These are phyloP conservation scores for Cercospora sesami DNA, from an alignment of 2,329 filamentous ascomycete genomes.

Conservation along the genomic window DNA sequence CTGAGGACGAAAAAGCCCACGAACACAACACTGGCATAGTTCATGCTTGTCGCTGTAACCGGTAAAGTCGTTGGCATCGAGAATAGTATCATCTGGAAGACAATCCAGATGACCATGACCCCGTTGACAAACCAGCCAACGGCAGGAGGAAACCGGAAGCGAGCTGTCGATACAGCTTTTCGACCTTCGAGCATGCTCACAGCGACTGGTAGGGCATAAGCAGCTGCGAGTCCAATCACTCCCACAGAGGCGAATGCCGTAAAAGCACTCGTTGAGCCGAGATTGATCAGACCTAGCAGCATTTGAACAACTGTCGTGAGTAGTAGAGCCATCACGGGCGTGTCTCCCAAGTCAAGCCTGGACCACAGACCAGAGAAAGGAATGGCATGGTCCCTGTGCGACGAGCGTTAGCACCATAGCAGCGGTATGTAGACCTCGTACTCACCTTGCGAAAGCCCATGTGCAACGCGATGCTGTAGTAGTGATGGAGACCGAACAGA, in stretches of 20 bases:
- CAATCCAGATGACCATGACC: conserved; percentile 34
- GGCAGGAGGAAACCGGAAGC: conserved; percentile 35
- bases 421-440: conserved; percentile 8
- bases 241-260: conserved; percentile 56
- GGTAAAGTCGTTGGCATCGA: conserved; percentile 56
- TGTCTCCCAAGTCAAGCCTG: conserved; percentile 41
- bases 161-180: conserved; percentile 20
- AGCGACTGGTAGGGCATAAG: conserved; percentile 57
- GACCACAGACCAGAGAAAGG: conserved; percentile 44
- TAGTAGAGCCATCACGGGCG: conserved; percentile 47
- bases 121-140: conserved; percentile 35
- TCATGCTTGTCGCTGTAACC: conserved; percentile 55
- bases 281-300: conserved; percentile 53
- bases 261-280: conserved; percentile 51
- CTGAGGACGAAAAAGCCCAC: conserved; percentile 46
- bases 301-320: conserved; percentile 51
- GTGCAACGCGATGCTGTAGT: conserved; percentile 51
- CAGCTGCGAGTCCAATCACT: conserved; percentile 57
- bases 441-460: conserved; percentile 45
- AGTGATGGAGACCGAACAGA: conserved; percentile 57
- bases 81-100: conserved; percentile 46
- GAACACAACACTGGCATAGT: conserved; percentile 60
- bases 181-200: conserved; percentile 42
- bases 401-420: neutral
- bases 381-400: conserved; percentile 43